Base-by-base conservation (phyloP, 2,329 filamentous ascomycete genomes). In the Verticillium zaregamsianum region DNA sequence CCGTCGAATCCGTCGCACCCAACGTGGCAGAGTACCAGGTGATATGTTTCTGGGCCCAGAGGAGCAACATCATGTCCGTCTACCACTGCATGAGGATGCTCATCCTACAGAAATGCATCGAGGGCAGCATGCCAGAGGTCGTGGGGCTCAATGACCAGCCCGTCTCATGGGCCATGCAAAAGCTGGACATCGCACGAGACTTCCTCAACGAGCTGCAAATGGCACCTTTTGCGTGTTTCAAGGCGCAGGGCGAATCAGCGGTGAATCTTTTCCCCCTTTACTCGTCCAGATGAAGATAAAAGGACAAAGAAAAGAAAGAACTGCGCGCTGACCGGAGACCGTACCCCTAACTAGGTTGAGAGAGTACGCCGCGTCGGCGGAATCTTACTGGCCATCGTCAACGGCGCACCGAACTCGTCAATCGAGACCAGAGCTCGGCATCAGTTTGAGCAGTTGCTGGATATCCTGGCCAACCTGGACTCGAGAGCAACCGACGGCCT, bases 1-100 rank as follows among this genome's bases (percentile, higher is more conserved):
- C 32, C 32, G 32, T 33, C 32, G 32, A 33, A 5, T 20, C 31
- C 15, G 49, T 25, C n/a, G 12, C 49, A 8, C 49, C 49, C n/a
- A 6, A 15, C 11, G 55, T 14, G 28, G 25, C 52, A 25, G 23
- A 31, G 14, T 57, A 57, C 15, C 55, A 35, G 17, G 55, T 32
- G 12, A 31, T 23, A 15, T 57, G 31, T 23, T 57, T 57, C 55
- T 57, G 55, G 55, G 55, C 55, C 35, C 55, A 35, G 31, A 31
- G 55, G 35, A 57, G 35, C 55, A 57, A 57, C 55, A 57, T 57
- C 55, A 31, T 57, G 12, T 57, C 55, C 17, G 55, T 57, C 25
- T 57, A 57, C 55, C 55, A 57, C 28, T 57, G 55, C 32, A 57
- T 57, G 55, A 32, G 32, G 14, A 31, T 57, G 31, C 31, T 57